Conservation (phyloP, 306 rosid species). For the Sphenostylis stenocarpa region DNA sequence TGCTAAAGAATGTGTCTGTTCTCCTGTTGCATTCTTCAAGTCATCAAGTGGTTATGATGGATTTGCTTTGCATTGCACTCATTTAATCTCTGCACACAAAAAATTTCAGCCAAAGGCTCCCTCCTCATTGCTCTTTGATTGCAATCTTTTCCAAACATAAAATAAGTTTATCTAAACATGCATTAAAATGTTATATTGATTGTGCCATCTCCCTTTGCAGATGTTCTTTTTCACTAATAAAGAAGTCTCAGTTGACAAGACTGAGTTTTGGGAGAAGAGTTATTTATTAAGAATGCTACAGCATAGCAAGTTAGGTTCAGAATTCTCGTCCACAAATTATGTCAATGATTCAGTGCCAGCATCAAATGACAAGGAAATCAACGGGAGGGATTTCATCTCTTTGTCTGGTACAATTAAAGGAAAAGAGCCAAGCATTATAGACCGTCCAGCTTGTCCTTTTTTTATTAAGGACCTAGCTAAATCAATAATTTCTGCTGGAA, state of each 20-base stretch:
- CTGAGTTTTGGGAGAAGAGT: slow-evolving; percentile 98
- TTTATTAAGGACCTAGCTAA: slow-evolving; percentile 78
- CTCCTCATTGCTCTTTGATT: not conserved
- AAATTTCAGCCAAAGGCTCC: not conserved
- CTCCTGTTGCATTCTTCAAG: slow-evolving; percentile 19
- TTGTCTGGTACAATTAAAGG: slow-evolving; percentile 50
- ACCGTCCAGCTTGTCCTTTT: slow-evolving; percentile 67
- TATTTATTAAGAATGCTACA: slow-evolving; percentile 63
- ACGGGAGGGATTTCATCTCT: slow-evolving; percentile 52
- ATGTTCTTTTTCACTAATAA: slow-evolving; percentile 80
- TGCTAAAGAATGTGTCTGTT: not conserved
- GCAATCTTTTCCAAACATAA: slow-evolving; percentile 1
- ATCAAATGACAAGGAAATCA: slow-evolving; percentile 48
- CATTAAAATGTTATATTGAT: slow-evolving; percentile 27
- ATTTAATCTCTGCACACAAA: not conserved
- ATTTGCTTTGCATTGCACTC: not conserved
- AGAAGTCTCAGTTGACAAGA: slow-evolving; percentile 69
- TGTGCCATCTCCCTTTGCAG: slow-evolving; percentile 44
- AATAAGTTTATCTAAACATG: slow-evolving; percentile 2
- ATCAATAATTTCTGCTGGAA: slow-evolving; percentile 88
- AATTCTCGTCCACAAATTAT: slow-evolving; percentile 33
- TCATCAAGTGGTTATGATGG: slow-evolving; percentile 24
- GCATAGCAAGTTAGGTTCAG: slow-evolving; percentile 44
- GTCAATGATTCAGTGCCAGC: slow-evolving; percentile 33
- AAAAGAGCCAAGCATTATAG: slow-evolving; percentile 49